Evolutionary conservation across 2,329 filamentous ascomycete genomes (phyloP).

Genomic region (Apiospora rasikravindrae): DNA sequence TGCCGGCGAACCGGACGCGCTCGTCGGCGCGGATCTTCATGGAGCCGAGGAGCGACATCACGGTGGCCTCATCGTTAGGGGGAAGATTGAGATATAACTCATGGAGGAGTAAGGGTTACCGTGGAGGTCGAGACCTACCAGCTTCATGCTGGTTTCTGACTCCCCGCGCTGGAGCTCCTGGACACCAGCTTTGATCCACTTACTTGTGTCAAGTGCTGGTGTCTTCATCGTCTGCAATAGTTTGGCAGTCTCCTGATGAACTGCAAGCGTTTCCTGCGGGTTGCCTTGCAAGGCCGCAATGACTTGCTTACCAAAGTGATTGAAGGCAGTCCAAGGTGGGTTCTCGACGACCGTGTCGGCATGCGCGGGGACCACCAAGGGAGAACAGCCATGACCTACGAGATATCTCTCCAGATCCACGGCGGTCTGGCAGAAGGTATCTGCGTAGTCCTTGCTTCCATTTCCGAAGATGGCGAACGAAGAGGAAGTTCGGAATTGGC

Average conservation of each 20-base stretch:
- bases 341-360: slow-evolving; percentile 13
- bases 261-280: background rate
- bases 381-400: background rate
- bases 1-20: background rate
- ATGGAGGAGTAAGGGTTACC: background rate
- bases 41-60: background rate
- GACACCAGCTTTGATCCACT: slow-evolving; percentile 1
- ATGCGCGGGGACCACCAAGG: background rate
- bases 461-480: slow-evolving; percentile 19
- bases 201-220: background rate
- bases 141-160: background rate
- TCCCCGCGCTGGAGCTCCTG: background rate
- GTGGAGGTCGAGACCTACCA: background rate
- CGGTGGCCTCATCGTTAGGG: background rate
- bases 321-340: slow-evolving; percentile 17
- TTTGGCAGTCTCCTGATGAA: background rate
- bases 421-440: slow-evolving; percentile 19
- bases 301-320: slow-evolving; percentile 11
- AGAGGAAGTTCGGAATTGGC: background rate
- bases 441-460: slow-evolving; percentile 16
- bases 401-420: slow-evolving; percentile 5
- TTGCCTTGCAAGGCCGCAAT: background rate
- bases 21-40: slow-evolving; percentile 10
- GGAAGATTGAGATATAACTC: slow-evolving; percentile 5
- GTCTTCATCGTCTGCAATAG: background rate